These are phyloP conservation scores for Polytrichum formosum DNA, from an alignment of 225 moss, liverwort and hornwort species.

Conservation along the genomic window DNA sequence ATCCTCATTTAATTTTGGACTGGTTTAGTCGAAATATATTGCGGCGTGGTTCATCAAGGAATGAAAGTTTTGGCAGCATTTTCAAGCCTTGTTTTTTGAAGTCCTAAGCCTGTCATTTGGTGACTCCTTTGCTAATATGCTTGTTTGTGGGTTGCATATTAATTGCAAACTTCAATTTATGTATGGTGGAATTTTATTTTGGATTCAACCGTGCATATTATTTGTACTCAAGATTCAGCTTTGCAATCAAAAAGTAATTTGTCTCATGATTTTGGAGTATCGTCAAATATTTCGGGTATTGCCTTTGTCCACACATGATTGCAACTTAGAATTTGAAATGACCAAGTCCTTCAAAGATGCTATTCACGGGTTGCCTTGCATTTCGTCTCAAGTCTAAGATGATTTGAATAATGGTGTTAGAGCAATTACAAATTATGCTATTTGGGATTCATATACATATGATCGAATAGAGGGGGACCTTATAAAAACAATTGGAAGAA, in stretches of 20 bases:
- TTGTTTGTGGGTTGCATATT: background rate
- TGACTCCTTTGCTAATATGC: background rate
- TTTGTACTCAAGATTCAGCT: background rate
- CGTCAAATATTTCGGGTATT: background rate
- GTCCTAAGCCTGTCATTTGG: background rate
- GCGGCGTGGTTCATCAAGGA: background rate
- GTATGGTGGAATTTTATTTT: background rate
- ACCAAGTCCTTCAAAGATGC: background rate
- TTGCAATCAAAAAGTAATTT: background rate
- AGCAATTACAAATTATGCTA: background rate
- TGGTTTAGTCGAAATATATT: background rate
- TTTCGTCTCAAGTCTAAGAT: background rate
- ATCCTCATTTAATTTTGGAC: background rate
- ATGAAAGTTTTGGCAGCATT: background rate
- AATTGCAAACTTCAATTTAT: background rate
- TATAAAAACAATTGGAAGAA: background rate
- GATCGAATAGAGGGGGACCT: background rate
- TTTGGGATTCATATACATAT: background rate
- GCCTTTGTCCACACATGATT: background rate
- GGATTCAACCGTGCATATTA: background rate
- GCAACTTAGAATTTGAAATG: background rate
- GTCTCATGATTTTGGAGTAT: background rate
- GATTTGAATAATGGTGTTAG: background rate
- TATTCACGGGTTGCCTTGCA: background rate
- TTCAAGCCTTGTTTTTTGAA: background rate